These are phyloP conservation scores for Microdochium trichocladiopsis DNA, from an alignment of 2,329 filamentous ascomycete genomes.

Conservation along the genomic window DNA sequence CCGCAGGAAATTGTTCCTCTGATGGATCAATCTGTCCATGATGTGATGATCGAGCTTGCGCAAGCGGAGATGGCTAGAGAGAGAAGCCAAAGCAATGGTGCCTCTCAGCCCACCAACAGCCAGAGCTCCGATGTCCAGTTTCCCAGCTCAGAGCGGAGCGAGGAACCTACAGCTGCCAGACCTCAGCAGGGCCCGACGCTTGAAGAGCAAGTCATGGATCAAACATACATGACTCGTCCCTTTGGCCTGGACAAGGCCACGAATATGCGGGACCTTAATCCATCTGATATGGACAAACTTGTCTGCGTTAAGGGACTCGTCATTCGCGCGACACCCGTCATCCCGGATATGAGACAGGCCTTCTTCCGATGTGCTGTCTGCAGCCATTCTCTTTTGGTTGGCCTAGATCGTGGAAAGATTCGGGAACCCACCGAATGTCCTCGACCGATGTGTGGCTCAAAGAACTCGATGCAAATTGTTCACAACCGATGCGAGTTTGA, in stretches of 20 bases:
- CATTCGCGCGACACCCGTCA: conserved; percentile 90
- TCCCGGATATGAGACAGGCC: conserved; percentile 98
- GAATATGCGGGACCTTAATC: conserved; percentile 91
- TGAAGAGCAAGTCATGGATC: conserved; percentile 74
- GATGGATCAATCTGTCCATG: conserved; percentile 92
- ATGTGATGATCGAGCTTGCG: conserved; percentile 86
- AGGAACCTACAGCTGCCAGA: conserved; percentile 34
- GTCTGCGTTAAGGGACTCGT: conserved; percentile 93
- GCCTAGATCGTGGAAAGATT: conserved; percentile 93
- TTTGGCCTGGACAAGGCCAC: conserved; percentile 82
- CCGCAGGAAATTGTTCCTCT: conserved; percentile 93
- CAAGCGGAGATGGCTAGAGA: conserved; percentile 69
- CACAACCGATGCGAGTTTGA: conserved; percentile 94
- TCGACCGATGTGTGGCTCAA: conserved; percentile 69
- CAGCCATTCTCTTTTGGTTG: conserved; percentile 82
- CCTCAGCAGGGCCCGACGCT: conserved; percentile 48
- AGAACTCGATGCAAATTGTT: conserved; percentile 96
- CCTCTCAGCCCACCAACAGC: conserved; percentile 48
- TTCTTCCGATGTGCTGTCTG: conserved; percentile 96
- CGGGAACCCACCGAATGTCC: conserved; percentile 89
- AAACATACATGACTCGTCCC: conserved; percentile 78
- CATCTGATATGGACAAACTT: conserved; percentile 91
- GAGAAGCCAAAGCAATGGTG: conserved; percentile 32
- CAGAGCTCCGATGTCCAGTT: conserved; percentile 70
- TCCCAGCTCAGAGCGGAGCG: conserved; percentile 70